These are phyloP conservation scores for Cladosporium sp. DNA, from an alignment of 2,329 filamentous ascomycete genomes.

Conservation along the genomic window DNA sequence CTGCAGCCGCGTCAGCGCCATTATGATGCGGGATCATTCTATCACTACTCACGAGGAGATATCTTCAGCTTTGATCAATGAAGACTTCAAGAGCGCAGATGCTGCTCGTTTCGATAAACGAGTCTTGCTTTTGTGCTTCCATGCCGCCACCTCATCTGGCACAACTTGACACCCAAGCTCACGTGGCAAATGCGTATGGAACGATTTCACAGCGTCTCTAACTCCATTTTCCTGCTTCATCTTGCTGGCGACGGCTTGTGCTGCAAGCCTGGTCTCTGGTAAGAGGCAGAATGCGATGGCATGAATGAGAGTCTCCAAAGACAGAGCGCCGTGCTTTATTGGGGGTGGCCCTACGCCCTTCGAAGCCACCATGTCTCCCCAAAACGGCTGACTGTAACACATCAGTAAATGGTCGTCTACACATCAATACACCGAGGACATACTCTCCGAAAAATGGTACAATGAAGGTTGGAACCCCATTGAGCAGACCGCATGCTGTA, in stretches of 20 bases:
- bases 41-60: conserved; percentile 58
- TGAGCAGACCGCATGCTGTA: conserved; percentile 47
- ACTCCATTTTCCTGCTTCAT: conserved; percentile 66
- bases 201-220: conserved; percentile 61
- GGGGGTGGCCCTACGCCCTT: conserved; percentile 61
- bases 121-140: conserved; percentile 58
- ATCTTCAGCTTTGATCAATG: conserved; percentile 49
- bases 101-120: conserved; percentile 59
- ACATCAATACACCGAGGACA: conserved; percentile 34
- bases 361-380: conserved; percentile 43
- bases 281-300: conserved; percentile 48
- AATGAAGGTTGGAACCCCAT: conserved; percentile 47
- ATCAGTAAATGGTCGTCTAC: too few relatives aligned
- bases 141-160: conserved; percentile 60
- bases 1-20: conserved; percentile 49
- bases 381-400: conserved; percentile 48
- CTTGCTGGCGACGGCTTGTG: conserved; percentile 53
- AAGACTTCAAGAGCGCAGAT: conserved; percentile 53
- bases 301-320: conserved; percentile 35
- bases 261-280: conserved; percentile 54
- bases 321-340: conserved; percentile 67
- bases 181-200: conserved; percentile 57
- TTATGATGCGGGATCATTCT: conserved; percentile 60
- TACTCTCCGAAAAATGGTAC: conserved; percentile 53
- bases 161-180: conserved; percentile 64